phyloP scores from a whole-genome alignment of 2,329 filamentous ascomycete genomes.

The Cytospora chrysosperma region DNA sequence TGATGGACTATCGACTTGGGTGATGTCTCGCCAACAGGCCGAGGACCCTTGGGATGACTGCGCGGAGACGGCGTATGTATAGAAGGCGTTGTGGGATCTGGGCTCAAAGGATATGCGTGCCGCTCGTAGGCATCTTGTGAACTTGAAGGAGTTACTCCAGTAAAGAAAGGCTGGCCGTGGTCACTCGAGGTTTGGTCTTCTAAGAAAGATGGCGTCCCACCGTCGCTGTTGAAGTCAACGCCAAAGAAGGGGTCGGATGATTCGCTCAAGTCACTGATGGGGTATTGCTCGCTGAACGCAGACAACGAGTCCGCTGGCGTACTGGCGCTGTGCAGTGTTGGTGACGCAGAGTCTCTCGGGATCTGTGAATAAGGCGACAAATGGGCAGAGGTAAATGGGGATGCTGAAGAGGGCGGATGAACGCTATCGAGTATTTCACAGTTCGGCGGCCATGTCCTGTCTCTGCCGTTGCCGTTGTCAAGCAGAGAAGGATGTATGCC shows the following conservation, averaged over 20 bases:
- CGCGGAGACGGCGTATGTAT: slow-evolving; percentile 45
- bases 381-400: slow-evolving; percentile 38
- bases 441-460: slow-evolving; percentile 18
- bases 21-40: slow-evolving; percentile 28
- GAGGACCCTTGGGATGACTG: slow-evolving; percentile 34
- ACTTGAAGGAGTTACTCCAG: slow-evolving; percentile 8
- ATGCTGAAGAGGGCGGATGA: slow-evolving; percentile 31
- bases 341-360: slow-evolving; percentile 41
- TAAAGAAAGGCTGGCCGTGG: slow-evolving; percentile 12
- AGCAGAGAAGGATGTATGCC: slow-evolving; percentile 23
- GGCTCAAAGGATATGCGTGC: slow-evolving; percentile 47
- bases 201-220: slow-evolving; percentile 46
- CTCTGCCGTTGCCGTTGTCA: slow-evolving; percentile 18
- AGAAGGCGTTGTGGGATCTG: slow-evolving; percentile 48
- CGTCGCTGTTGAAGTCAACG: slow-evolving; percentile 46
- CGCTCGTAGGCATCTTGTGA: slow-evolving; percentile 28
- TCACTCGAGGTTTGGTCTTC: slow-evolving; percentile 32
- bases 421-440: slow-evolving; percentile 6
- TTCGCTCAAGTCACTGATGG: slow-evolving; percentile 48
- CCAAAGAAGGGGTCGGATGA: slow-evolving; percentile 53
- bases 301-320: slow-evolving; percentile 53
- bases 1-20: slow-evolving; percentile 43
- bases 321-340: slow-evolving; percentile 37
- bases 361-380: slow-evolving; percentile 44
- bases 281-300: slow-evolving; percentile 46